Evolutionary conservation across 176 grass and related monocot species (phyloP).

Genomic region (Carex littledalei): DNA sequence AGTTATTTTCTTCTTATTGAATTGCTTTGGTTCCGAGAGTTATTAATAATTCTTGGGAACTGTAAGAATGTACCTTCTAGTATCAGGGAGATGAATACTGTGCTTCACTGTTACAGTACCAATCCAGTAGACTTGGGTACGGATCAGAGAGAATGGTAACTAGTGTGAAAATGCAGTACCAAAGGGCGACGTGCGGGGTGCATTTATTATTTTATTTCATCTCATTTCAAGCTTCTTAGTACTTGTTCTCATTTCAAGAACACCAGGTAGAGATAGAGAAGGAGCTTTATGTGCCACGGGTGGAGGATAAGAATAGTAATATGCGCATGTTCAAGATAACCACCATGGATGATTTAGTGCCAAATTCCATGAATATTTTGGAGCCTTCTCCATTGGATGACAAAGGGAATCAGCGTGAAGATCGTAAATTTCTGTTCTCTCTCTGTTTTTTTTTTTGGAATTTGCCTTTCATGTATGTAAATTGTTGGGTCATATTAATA

Average conservation of each 20-base stretch:
- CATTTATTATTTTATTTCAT: background rate
- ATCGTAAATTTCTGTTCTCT: conserved; percentile 41
- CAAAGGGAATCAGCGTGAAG: conserved; percentile 49
- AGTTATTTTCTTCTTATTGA: background rate
- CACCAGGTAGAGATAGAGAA: conserved; percentile 38
- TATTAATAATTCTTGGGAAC: background rate
- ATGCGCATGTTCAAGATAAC: conserved; percentile 93
- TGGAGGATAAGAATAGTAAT: conserved; percentile 93
- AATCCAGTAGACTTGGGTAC: background rate
- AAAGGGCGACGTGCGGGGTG: background rate
- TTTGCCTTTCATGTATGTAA: background rate
- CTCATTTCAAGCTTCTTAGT: background rate
- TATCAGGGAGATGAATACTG: background rate
- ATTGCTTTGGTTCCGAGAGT: background rate
- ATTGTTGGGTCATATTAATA: background rate
- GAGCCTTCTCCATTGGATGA: conserved; percentile 67
- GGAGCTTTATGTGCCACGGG: conserved; percentile 76
- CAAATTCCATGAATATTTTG: conserved; percentile 95
- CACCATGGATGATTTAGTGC: conserved; percentile 62
- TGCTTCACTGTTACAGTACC: background rate
- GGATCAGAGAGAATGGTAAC: background rate
- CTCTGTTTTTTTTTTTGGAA: background rate
- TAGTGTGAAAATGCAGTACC: background rate
- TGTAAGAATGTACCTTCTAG: background rate
- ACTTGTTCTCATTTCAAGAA: conserved; percentile 36